Base-by-base conservation (phyloP, 305 asterid species). In the Solanum hybrid region DNA sequence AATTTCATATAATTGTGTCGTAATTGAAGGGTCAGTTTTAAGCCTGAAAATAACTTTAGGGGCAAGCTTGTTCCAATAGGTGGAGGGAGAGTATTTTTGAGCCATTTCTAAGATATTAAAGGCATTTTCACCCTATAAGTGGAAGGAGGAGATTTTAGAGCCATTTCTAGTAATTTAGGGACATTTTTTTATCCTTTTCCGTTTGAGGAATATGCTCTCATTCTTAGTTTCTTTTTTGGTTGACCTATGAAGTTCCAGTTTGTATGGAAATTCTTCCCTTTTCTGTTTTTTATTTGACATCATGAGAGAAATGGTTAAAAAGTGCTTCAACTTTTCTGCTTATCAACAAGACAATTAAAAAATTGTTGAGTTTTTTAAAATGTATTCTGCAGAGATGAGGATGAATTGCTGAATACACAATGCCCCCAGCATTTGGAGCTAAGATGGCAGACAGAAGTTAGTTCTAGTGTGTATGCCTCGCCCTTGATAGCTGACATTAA, bases 371-470 rank as follows among this genome's bases (percentile, higher is more conserved):
- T 80, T 51, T 6, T 56, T 32, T 0, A 56, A 56, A 85, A 17
- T 79, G 13, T 51, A 13, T 31, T 89, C 35, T 71, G 79, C 87
- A 97, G 99, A 77, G 98, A 96, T 90, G 99, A 97, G 94, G 98
- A 94, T 88, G 98, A 95, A 88, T 89, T 97, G 90, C 91, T 97
- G 96, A 97, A 97, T 92, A 93, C 98, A 26, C 98, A 96, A 89
- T 97, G 99, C 90, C 99, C 99, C 85, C 99, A 92, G 93, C 95
- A 95, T 92, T 94, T 97, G 95, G 99, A 97, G 89, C 94, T 97
- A 90, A 94, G 99, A 92, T 97, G 99, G 99, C 98, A 97, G 94
- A 91, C 96, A 87, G 99, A 97, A 96, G 98, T 97, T 91, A 97
- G 99, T 92, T 96, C 99, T 88, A 97, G 99, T 93, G 93, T 97